Base-by-base conservation (phyloP, 164 flowering plant species). In the Berberis vulgaris region DNA sequence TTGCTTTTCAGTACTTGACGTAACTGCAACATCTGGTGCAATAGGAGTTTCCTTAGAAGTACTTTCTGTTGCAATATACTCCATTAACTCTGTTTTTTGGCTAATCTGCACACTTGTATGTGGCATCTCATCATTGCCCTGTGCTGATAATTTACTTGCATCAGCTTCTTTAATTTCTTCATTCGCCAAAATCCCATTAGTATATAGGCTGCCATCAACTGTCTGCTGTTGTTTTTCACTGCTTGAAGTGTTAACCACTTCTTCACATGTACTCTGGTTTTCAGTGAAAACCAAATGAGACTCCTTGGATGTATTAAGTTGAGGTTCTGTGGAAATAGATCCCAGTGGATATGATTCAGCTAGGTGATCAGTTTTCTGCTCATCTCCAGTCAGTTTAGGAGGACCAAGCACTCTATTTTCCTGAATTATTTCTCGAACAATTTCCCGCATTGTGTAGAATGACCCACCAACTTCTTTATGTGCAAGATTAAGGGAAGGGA, bases 391-490 rank as follows among this genome's bases (percentile, higher is more conserved):
- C 58, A 73, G 67, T 62, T 79, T 82, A 49, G 85, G 83, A 74
- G 97, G 92, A 57, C 89, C 91, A 62, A 90, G 71, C 42, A 88
- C 90, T 74, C 84, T 79, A 69, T 88, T 94, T 79, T 94, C 98
- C 75, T 94, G 97, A 63, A 88, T 91, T 69, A 94, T 72, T 67
- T 94, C 98, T 46, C 96, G 75, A 49, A 91, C 86, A 77, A 94
- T 84, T 77, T 94, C 97, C 41, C 99, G 81, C 3, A 94, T 84
- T 5, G 88, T 91, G 67, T 94, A 94, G 73, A 84, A 94, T 60
- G 99, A 94, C 6, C 99, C 99, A 71, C 99, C 97, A 64, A 89
- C 96, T 78, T 94, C 96, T 78, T 86, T 91, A 70, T 91, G 95
- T 5, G 99, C 87, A 61, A 89, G 87, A 67, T 71, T 86, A 53